Percentiles rank a stretch among this genome's conserved stretches.
These are phyloP conservation scores for Sechiopsis laciniata DNA, from an alignment of 306 rosid genomes.

Conservation along the genomic window DNA sequence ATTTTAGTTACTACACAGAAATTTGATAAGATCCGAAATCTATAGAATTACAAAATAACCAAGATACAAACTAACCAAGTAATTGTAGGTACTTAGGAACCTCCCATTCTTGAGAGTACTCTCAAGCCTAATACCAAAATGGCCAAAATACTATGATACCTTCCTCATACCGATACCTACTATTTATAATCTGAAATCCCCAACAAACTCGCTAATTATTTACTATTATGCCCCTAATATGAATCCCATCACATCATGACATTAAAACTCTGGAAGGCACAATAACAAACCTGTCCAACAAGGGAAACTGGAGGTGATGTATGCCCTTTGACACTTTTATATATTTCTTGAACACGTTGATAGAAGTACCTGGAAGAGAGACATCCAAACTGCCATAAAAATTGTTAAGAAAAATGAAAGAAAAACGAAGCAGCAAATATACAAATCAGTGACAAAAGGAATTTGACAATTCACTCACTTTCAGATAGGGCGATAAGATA, in stretches of 20 bases:
- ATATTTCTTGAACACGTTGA: constrained; percentile 57
- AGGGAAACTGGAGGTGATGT: constrained; percentile 87
- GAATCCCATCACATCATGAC: too few species aligned
- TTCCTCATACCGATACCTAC: too few species aligned
- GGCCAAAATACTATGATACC: too few species aligned
- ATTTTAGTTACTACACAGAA: constrained; percentile 29
- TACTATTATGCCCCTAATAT: too few species aligned
- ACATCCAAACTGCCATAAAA: constrained; percentile 77
- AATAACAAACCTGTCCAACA: constrained; percentile 65
- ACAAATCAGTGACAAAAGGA: neutral
- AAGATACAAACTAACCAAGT: too few species aligned
- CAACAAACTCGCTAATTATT: too few species aligned
- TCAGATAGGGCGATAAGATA: constrained; percentile 78
- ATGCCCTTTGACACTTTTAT: constrained; percentile 52
- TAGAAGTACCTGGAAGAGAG: constrained; percentile 89
- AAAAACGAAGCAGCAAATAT: constrained; percentile 17
- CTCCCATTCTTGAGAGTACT: too few species aligned
- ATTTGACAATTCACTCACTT: constrained; percentile 47
- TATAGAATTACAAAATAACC: too few species aligned
- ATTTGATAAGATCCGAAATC: too few species aligned
- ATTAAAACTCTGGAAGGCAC: constrained; percentile 2
- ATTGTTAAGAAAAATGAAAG: constrained; percentile 21
- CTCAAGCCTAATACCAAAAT: too few species aligned
- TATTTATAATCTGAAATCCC: too few species aligned
- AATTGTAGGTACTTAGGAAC: too few species aligned